A percentile compares a stretch with the other conserved stretches of the same genome.
phyloP scores from a whole-genome alignment of 768 basidiomycete species.

The Pleurotus platypus region DNA sequence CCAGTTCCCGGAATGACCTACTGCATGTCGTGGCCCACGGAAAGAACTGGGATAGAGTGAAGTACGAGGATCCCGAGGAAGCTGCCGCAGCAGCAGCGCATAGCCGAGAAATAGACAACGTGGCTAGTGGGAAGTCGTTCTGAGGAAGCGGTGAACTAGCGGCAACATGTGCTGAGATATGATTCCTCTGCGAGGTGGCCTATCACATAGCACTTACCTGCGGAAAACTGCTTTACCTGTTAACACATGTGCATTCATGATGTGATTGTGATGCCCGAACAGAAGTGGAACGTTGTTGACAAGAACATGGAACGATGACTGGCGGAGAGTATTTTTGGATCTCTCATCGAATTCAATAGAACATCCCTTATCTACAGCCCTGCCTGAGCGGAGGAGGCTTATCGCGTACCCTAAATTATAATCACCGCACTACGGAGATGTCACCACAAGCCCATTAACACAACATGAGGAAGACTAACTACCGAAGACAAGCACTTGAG shows the following conservation, averaged over 20 bases:
- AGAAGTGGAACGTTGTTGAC: too few relatives aligned
- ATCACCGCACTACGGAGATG: not conserved
- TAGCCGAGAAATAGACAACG: slow-evolving; percentile 14
- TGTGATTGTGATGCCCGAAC: too few relatives aligned
- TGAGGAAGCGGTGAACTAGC: not conserved
- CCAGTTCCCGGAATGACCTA: slow-evolving; percentile 21
- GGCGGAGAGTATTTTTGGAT: too few relatives aligned
- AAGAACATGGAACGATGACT: too few relatives aligned
- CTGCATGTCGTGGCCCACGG: slow-evolving; percentile 23
- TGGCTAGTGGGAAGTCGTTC: slow-evolving; percentile 1
- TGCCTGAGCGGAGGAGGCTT: not conserved
- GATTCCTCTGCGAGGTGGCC: not conserved
- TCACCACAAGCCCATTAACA: not conserved
- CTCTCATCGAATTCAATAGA: too few relatives aligned
- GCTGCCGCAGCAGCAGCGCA: slow-evolving; percentile 3
- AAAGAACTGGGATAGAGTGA: slow-evolving; percentile 21
- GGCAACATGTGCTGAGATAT: not conserved
- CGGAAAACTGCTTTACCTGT: too few relatives aligned
- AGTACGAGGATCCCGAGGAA: slow-evolving; percentile 12
- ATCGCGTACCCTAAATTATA: not conserved
- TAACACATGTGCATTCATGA: too few relatives aligned
- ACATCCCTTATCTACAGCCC: not conserved
- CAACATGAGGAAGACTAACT: slow-evolving; percentile 10
- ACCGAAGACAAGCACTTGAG: slow-evolving; percentile 44
- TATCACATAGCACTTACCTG: too few relatives aligned